These are phyloP conservation scores for Eragrostis tef DNA, from an alignment of 202 grass and related monocot species.

Conservation along the genomic window DNA sequence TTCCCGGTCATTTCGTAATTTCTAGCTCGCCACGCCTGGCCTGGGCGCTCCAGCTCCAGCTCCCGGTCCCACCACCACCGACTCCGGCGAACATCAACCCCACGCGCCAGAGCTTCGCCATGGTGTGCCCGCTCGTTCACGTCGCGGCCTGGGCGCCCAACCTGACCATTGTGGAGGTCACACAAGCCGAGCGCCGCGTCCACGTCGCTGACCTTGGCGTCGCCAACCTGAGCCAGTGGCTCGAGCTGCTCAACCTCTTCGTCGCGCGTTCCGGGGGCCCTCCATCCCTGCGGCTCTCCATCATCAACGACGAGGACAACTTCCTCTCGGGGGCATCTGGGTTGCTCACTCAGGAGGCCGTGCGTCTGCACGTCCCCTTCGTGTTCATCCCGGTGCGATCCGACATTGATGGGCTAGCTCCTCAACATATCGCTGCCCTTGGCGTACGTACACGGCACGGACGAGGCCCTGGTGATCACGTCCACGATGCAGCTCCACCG, in stretches of 20 bases:
- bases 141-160: constrained; percentile 49
- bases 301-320: constrained; percentile 36
- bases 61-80: background rate
- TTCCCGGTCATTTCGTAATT: too few species aligned
- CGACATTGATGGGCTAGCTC: constrained; percentile 30
- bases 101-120: constrained; percentile 44
- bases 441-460: constrained; percentile 23
- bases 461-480: constrained; percentile 52
- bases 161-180: constrained; percentile 54
- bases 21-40: constrained; percentile 20
- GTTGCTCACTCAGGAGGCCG: constrained; percentile 52
- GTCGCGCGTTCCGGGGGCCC: constrained; percentile 34
- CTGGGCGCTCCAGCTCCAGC: constrained; percentile 35
- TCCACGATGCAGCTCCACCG: constrained; percentile 64
- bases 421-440: constrained; percentile 30
- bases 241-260: constrained; percentile 58
- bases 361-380: constrained; percentile 50
- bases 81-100: background rate
- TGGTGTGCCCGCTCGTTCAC: constrained; percentile 65
- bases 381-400: constrained; percentile 51
- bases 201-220: constrained; percentile 67
- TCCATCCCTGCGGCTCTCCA: constrained; percentile 51
- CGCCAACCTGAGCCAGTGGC: constrained; percentile 54
- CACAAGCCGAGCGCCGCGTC: constrained; percentile 48
- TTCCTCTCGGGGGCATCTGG: constrained; percentile 22